Evolutionary conservation across 129 eudicot genomes (phyloP), one percentile per base, ranked within the genome.

Genomic region (Flaveria brownii): DNA sequence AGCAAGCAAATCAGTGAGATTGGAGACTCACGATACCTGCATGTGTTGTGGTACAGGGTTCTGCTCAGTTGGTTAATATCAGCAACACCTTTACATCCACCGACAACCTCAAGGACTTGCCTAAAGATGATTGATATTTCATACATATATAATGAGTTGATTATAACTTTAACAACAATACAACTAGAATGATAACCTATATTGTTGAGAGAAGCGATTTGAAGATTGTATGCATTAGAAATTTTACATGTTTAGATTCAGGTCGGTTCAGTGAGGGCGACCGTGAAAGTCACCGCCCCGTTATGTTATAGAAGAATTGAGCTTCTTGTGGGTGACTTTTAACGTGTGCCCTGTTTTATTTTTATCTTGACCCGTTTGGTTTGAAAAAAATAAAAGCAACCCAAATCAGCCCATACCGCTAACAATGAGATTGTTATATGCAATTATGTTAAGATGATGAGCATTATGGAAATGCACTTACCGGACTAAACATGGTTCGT

Each of bases 81-180:
- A 15, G 81, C 78, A 68, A 87, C 77, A 25, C 96, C 95, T 85
- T 91, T 95, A 87, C 94, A 86, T 66, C 97, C 96, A 61, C 88
- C 92, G n/a, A 95, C 97, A 71, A 91, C 97, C 84, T 95, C 97
- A 87, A 95, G 97, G 26, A 91, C 99, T 87, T 95, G 99, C 92
- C 99, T 95, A 83, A 9, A 80, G 47, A 80, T 45, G 43, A 68
- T 78, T 26, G 22, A 50, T 60, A 55, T 42, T 30, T 70, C 54
- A 39, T n/a, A 17, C 0, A 66, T 2, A 39, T 8, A 33, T 39
- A 33, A n/a, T 16, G 12, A 0, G 70, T 16, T 16, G n/a, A n/a
- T 9, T 17, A 10, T 17, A 4, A 36, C 3, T n/a, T 1, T 10
- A 66, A 17, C 1, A n/a, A 12, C 51, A 7, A n/a, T 66, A 66